A percentile compares a stretch with the other conserved stretches of the same genome.
Conservation (phyloP, 768 basidiomycete genomes). For the Xanthoconium stramineum region DNA sequence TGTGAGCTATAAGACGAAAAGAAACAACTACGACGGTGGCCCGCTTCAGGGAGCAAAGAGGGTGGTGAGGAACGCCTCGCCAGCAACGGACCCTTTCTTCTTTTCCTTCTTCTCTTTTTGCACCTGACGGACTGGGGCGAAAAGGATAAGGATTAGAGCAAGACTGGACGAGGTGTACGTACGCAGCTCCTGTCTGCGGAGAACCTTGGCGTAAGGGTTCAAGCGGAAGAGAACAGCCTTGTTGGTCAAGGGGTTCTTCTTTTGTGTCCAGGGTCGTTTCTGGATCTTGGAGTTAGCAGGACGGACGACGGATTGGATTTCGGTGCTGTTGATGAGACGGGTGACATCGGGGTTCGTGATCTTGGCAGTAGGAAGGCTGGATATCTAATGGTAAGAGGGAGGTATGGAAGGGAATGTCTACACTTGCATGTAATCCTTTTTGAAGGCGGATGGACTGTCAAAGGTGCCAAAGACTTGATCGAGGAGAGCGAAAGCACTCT, state of each 20-base stretch:
- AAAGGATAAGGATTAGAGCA: conserved; percentile 4
- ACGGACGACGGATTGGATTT: conserved; percentile 96
- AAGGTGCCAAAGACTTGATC: conserved; percentile 96
- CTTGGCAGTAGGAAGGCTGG: conserved; percentile 90
- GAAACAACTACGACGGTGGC: conserved; percentile 2
- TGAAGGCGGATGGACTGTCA: conserved; percentile 79
- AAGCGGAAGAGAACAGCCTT: conserved; percentile 93
- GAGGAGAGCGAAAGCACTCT: conserved; percentile 86
- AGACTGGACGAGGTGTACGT: conserved; percentile 34
- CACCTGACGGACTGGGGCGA: conserved; percentile 62
- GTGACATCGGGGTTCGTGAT: conserved; percentile 96
- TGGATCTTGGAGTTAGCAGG: conserved; percentile 79
- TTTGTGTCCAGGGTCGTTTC: conserved; percentile 97
- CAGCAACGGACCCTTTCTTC: conserved; percentile 68
- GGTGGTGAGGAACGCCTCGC: conserved; percentile 79
- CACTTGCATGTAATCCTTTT: conserved; percentile 84
- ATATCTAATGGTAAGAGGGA: background rate
- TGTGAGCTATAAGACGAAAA: conserved; percentile 6
- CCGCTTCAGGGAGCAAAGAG: conserved; percentile 76
- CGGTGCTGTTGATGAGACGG: conserved; percentile 95
- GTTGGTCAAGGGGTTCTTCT: conserved; percentile 98
- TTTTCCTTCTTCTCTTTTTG: conserved; percentile 53
- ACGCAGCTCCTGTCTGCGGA: conserved; percentile 88
- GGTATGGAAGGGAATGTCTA: background rate
- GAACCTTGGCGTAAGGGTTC: conserved; percentile 97